Evolutionary conservation across 305 asterid genomes (phyloP).

Genomic region (Solanum hybrid): DNA sequence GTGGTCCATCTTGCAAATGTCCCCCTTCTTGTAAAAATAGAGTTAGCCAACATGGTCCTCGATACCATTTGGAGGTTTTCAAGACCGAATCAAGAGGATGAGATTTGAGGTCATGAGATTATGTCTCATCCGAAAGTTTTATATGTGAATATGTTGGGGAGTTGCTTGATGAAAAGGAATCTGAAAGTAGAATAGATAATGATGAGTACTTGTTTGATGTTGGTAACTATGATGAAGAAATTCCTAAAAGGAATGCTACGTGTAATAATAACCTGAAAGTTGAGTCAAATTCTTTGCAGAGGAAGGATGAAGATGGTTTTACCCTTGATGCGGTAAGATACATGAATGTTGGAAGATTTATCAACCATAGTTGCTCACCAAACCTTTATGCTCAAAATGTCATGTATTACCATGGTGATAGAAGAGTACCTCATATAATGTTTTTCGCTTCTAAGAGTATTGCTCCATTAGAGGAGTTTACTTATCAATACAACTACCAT

Average conservation of each 20-base stretch:
- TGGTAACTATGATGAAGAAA: not conserved
- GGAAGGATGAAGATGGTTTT: constrained; percentile 5
- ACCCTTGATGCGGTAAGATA: constrained; percentile 21
- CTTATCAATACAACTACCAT: not conserved
- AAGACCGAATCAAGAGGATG: constrained; percentile 23
- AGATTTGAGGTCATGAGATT: constrained; percentile 19
- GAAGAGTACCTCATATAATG: constrained; percentile 21
- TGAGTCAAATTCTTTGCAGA: not conserved
- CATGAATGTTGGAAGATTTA: constrained; percentile 21
- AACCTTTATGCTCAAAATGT: constrained; percentile 27
- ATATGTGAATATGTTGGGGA: constrained; percentile 27
- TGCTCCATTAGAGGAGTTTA: not conserved
- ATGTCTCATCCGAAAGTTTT: constrained; percentile 14
- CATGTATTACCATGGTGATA: constrained; percentile 15
- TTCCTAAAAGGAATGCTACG: not conserved
- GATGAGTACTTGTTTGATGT: constrained; percentile 27
- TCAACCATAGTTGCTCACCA: constrained; percentile 26
- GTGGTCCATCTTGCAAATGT: constrained; percentile 27
- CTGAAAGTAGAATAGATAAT: constrained; percentile 12
- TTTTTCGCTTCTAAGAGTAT: constrained; percentile 5
- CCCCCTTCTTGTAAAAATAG: constrained; percentile 17
- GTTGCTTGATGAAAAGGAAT: constrained; percentile 15
- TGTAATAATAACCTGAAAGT: not conserved
- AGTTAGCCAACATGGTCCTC: constrained; percentile 20
- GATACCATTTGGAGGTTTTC: constrained; percentile 17